phyloP scores from a whole-genome alignment of 2,329 filamentous ascomycete species.

The Fusarium napiforme region DNA sequence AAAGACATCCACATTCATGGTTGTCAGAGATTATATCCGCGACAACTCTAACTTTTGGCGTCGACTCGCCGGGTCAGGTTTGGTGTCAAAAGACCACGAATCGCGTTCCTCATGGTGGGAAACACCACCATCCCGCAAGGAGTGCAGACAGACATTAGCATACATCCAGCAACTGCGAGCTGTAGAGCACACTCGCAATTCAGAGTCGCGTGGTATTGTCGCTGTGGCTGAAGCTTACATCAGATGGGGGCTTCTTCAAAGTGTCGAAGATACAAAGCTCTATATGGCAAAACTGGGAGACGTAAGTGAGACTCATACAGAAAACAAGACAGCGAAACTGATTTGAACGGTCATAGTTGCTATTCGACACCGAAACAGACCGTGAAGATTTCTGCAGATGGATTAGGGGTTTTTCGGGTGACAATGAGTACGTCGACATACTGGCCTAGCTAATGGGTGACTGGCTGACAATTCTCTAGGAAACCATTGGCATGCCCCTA shows the following conservation, averaged over 20 bases:
- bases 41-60: not conserved
- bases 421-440: fast-evolving
- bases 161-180: not conserved
- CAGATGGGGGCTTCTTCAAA: slow-evolving; percentile 19
- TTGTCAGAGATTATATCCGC: not conserved
- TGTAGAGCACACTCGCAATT: not conserved
- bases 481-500: not conserved
- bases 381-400: not conserved
- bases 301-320: not conserved
- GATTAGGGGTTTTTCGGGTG: not conserved
- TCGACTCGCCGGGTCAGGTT: not conserved
- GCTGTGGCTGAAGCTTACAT: slow-evolving; percentile 17
- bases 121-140: fast-evolving
- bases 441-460: too few species aligned
- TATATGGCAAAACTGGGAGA: slow-evolving; percentile 15
- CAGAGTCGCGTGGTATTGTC: slow-evolving; percentile 4
- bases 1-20: not conserved
- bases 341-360: not conserved
- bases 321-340: not conserved
- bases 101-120: not conserved
- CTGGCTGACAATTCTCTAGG: not conserved
- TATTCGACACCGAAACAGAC: not conserved
- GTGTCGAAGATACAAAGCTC: not conserved
- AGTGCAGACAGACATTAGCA: not conserved
- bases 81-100: not conserved